A percentile compares a stretch with the other conserved stretches of the same genome.
phyloP scores from a whole-genome alignment of 2,329 filamentous ascomycete species.

The Colletotrichum sojae region DNA sequence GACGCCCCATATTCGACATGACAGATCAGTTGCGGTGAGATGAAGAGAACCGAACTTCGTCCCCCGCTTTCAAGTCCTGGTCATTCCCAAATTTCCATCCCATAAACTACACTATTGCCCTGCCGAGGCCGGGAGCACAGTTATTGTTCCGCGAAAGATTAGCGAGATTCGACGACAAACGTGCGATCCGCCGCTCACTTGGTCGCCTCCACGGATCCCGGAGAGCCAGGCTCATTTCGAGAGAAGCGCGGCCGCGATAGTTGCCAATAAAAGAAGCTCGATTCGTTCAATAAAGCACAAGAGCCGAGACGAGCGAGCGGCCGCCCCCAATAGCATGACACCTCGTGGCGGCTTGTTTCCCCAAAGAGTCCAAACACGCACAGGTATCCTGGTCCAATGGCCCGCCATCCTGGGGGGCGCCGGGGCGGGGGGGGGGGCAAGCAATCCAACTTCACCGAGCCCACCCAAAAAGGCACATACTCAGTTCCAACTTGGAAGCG shows the following conservation, averaged over 20 bases:
- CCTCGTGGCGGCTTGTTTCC: slow-evolving; percentile 16
- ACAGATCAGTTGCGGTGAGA: slow-evolving; percentile 40
- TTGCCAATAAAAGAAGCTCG: slow-evolving; percentile 15
- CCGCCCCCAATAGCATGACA: slow-evolving; percentile 34
- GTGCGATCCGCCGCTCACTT: not conserved
- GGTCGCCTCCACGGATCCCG: not conserved
- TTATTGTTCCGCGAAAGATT: slow-evolving; percentile 31
- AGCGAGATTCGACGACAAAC: slow-evolving; percentile 19
- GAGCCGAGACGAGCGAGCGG: slow-evolving; percentile 24
- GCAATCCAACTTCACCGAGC: slow-evolving; percentile 26
- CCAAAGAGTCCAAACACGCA: slow-evolving; percentile 23
- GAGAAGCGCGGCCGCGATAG: not conserved
- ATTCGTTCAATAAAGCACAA: slow-evolving; percentile 17
- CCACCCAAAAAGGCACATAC: slow-evolving; percentile 26
- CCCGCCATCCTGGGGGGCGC: slow-evolving; percentile 20
- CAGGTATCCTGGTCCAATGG: slow-evolving; percentile 21
- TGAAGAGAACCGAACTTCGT: slow-evolving; percentile 22
- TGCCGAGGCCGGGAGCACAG: slow-evolving; percentile 24
- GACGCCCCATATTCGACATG: slow-evolving; percentile 21
- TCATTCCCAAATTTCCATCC: slow-evolving; percentile 8
- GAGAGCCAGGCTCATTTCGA: not conserved
- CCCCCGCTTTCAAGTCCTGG: slow-evolving; percentile 13
- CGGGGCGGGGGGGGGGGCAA: too few relatives aligned
- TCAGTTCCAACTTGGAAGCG: slow-evolving; percentile 22
- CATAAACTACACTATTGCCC: not conserved